Percentiles rank a stretch among this genome's conserved stretches.
These are phyloP conservation scores for Megacollybia marginata DNA, from an alignment of 768 basidiomycete species.

Conservation along the genomic window DNA sequence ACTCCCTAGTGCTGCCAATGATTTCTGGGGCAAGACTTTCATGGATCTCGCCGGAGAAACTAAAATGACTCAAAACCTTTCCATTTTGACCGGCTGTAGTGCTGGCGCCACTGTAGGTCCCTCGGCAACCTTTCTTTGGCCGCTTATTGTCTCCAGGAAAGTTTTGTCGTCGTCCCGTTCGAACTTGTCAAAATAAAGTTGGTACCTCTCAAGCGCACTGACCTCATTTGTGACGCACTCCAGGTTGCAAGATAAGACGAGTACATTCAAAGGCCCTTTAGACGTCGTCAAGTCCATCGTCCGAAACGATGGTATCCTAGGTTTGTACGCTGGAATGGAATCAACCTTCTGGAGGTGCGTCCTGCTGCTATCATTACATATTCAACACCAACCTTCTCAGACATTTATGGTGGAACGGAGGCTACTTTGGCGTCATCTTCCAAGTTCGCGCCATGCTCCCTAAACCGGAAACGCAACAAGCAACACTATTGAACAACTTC, in stretches of 20 bases:
- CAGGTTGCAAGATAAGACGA: conserved; percentile 88
- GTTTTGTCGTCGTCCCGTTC: conserved; percentile 92
- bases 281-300: conserved; percentile 83
- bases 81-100: conserved; percentile 83
- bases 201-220: conserved; percentile 3
- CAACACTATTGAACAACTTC: conserved; percentile 83
- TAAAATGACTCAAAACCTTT: conserved; percentile 87
- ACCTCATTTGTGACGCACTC: conserved; percentile 1
- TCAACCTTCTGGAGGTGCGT: conserved; percentile 91
- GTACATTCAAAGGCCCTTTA: conserved; percentile 85
- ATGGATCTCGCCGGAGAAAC: conserved; percentile 51
- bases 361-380: not conserved
- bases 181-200: conserved; percentile 90
- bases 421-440: conserved; percentile 92
- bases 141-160: conserved; percentile 42
- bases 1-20: conserved; percentile 66
- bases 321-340: conserved; percentile 93
- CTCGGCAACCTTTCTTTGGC: not conserved
- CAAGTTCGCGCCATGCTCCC: conserved; percentile 76
- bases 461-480: conserved; percentile 71
- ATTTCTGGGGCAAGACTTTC: conserved; percentile 91
- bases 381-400: conserved; percentile 24
- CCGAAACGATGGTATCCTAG: conserved; percentile 71
- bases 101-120: conserved; percentile 77
- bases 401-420: conserved; percentile 90